Evolutionary conservation across 257 asterid genomes (phyloP).

Genomic region (Vinca minor): DNA sequence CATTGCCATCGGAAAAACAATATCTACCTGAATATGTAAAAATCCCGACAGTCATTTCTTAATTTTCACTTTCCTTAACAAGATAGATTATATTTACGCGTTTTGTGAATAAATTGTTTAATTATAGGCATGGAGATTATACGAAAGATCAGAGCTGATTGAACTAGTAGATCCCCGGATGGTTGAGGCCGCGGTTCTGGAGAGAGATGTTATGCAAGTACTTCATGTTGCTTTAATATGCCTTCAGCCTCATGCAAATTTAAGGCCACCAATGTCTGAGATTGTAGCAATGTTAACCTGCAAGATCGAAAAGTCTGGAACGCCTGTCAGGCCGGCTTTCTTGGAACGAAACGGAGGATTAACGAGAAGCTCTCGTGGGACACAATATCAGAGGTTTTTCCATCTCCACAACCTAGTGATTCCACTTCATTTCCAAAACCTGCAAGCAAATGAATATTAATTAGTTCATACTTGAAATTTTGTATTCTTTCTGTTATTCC

Average conservation of each 20-base stretch:
- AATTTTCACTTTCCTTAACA: constrained; percentile 2
- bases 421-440: background rate
- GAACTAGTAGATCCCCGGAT: constrained; percentile 55
- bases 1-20: constrained; percentile 60
- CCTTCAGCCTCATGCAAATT: constrained; percentile 53
- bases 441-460: background rate
- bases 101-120: no score
- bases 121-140: constrained; percentile 63
- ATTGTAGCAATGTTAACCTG: constrained; percentile 64
- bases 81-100: background rate
- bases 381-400: constrained; percentile 46
- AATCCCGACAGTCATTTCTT: background rate
- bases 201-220: constrained; percentile 45
- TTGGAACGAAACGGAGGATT: constrained; percentile 37
- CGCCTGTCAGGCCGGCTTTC: constrained; percentile 49
- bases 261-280: constrained; percentile 78
- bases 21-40: constrained; percentile 74
- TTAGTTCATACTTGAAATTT: background rate
- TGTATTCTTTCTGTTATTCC: background rate
- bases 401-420: constrained; percentile 46
- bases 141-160: constrained; percentile 46
- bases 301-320: constrained; percentile 34
- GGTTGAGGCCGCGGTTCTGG: constrained; percentile 29
- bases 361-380: constrained; percentile 48
- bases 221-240: constrained; percentile 51